Percentiles rank a stretch among this genome's conserved stretches.
phyloP scores from a whole-genome alignment of 495 filamentous ascomycete genomes.

The Penicillium manginii region DNA sequence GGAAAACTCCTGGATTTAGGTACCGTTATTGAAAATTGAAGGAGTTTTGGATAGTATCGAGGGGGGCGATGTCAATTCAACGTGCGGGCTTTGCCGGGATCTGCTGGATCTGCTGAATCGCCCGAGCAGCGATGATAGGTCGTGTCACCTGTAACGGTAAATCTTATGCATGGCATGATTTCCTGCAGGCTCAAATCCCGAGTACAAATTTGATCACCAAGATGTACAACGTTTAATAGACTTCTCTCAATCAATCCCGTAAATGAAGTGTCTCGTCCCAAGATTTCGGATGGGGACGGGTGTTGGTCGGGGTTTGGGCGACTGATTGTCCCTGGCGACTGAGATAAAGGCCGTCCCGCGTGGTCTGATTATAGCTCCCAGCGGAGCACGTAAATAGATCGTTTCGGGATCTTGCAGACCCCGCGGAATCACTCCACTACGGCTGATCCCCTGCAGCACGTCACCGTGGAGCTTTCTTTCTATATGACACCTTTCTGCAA shows the following conservation, averaged over 20 bases:
- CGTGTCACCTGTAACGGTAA: background rate
- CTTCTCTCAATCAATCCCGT: background rate
- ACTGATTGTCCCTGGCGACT: background rate
- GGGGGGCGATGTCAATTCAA: background rate
- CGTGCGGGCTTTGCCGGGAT: constrained; percentile 5
- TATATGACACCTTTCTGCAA: background rate
- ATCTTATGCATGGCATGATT: constrained; percentile 3
- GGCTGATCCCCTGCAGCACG: background rate
- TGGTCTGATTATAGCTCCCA: constrained; percentile 1
- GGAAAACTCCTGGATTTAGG: constrained; percentile 56
- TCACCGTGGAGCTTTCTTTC: background rate
- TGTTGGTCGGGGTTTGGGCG: background rate
- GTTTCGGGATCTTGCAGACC: background rate
- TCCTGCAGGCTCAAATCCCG: background rate
- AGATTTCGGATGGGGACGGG: background rate
- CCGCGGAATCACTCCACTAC: background rate
- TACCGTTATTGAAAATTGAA: constrained; percentile 39
- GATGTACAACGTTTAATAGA: background rate
- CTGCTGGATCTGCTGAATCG: background rate
- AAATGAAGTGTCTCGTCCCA: background rate
- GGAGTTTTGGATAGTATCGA: background rate
- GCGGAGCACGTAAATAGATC: background rate
- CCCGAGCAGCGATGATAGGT: background rate
- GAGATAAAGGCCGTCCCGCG: background rate
- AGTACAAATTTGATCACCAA: background rate